These are phyloP conservation scores for Leccinum truebloodii DNA, from an alignment of 768 basidiomycete species.

Conservation along the genomic window DNA sequence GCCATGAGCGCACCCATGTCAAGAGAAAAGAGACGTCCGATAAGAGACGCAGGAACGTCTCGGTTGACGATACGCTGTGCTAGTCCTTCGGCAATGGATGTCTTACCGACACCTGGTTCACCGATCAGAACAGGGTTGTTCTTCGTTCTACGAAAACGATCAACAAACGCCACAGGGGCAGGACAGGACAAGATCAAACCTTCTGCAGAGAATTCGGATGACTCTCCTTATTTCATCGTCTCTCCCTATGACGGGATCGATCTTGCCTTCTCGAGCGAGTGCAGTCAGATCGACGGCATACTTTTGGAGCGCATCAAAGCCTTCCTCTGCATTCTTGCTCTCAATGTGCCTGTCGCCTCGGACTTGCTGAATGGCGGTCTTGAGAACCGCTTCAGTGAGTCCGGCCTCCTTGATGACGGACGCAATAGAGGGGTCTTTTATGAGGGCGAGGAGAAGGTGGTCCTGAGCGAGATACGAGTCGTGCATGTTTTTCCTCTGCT, in stretches of 20 bases:
- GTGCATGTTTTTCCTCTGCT: constrained; percentile 79
- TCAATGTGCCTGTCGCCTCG: constrained; percentile 87
- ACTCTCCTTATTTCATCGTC: constrained; percentile 90
- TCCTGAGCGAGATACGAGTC: constrained; percentile 94
- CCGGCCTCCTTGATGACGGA: constrained; percentile 73
- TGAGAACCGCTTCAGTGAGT: constrained; percentile 69
- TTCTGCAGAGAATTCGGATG: constrained; percentile 80
- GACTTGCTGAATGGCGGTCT: constrained; percentile 75
- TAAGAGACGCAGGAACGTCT: constrained; percentile 78
- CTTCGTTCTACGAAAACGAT: constrained; percentile 66
- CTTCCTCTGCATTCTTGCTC: constrained; percentile 83
- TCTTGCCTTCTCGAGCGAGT: constrained; percentile 87
- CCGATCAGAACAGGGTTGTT: constrained; percentile 98
- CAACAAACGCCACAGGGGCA: background rate
- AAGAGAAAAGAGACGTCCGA: constrained; percentile 77
- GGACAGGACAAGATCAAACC: constrained; percentile 36
- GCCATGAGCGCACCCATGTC: constrained; percentile 98
- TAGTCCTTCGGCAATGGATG: constrained; percentile 91
- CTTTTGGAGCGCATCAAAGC: constrained; percentile 90
- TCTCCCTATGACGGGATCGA: constrained; percentile 94
- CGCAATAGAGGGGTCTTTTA: constrained; percentile 70
- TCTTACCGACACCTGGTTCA: constrained; percentile 95
- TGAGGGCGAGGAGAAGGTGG: constrained; percentile 82
- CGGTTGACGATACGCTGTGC: constrained; percentile 94
- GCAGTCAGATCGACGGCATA: constrained; percentile 86